Evolutionary conservation across 345 rosid species (phyloP).

Genomic region (Eucalyptus polybractea): DNA sequence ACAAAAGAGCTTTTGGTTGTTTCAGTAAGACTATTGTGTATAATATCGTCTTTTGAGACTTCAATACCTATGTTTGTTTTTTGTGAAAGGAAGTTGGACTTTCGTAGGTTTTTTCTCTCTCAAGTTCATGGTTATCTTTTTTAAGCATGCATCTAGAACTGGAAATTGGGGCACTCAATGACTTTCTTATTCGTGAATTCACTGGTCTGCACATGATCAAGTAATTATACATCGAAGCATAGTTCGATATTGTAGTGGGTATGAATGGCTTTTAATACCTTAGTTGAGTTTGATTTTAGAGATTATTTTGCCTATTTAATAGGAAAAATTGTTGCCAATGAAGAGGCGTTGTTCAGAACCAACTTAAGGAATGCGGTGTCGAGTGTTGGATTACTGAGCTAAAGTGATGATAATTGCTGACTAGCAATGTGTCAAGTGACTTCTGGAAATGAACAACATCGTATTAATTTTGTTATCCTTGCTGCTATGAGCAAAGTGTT

Average conservation of each 20-base stretch:
- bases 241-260: not conserved
- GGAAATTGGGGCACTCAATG: not conserved
- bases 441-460: not conserved
- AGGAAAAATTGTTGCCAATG: not conserved
- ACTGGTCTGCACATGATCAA: not conserved
- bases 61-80: not conserved
- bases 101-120: not conserved
- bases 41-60: no score
- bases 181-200: not conserved
- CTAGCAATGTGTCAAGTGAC: not conserved
- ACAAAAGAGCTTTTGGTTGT: not conserved
- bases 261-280: not conserved
- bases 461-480: not conserved
- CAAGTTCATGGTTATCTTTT: not conserved
- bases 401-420: not conserved
- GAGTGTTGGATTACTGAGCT: not conserved
- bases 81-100: not conserved
- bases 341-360: not conserved
- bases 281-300: not conserved
- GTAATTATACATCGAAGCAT: not conserved
- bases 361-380: not conserved
- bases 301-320: not conserved
- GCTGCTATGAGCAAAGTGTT: not conserved
- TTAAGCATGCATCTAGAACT: not conserved
- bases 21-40: not conserved